phyloP scores from a whole-genome alignment of 2,329 filamentous ascomycete species.

The Pseudocercospora vitis region DNA sequence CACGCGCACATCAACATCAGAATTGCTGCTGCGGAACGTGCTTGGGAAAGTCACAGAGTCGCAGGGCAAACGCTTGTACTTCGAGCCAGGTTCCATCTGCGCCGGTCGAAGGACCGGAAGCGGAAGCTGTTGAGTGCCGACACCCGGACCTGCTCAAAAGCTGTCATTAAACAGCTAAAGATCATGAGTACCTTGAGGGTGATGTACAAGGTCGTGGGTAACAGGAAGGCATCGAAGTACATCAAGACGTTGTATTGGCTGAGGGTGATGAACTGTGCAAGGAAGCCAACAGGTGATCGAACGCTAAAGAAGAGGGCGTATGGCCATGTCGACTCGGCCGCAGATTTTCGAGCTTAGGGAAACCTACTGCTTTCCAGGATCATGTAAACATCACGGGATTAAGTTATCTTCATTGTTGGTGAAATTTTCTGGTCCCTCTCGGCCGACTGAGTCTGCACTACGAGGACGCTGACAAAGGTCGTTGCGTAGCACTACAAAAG shows the following conservation, averaged over 20 bases:
- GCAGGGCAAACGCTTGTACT: neutral
- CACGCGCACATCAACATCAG: neutral
- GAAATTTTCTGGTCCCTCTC: too few species aligned
- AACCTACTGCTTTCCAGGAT: too few species aligned
- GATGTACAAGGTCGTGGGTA: neutral
- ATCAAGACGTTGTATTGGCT: neutral
- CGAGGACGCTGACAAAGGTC: too few species aligned
- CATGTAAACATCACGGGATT: too few species aligned
- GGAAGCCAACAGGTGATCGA: neutral
- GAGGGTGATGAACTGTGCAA: neutral
- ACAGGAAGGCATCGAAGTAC: neutral
- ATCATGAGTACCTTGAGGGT: neutral
- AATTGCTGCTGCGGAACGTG: neutral
- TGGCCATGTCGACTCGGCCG: neutral
- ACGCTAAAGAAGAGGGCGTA: neutral
- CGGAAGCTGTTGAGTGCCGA: neutral
- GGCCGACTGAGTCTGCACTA: too few species aligned
- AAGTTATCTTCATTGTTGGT: too few species aligned
- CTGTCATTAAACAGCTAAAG: neutral
- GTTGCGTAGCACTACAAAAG: too few species aligned
- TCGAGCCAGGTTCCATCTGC: neutral
- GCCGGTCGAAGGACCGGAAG: neutral
- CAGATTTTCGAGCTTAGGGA: neutral
- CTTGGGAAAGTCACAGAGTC: neutral
- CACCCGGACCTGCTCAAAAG: neutral